Evolutionary conservation across 495 filamentous ascomycete species (phyloP).

Genomic region (Aspergillus ostianus): DNA sequence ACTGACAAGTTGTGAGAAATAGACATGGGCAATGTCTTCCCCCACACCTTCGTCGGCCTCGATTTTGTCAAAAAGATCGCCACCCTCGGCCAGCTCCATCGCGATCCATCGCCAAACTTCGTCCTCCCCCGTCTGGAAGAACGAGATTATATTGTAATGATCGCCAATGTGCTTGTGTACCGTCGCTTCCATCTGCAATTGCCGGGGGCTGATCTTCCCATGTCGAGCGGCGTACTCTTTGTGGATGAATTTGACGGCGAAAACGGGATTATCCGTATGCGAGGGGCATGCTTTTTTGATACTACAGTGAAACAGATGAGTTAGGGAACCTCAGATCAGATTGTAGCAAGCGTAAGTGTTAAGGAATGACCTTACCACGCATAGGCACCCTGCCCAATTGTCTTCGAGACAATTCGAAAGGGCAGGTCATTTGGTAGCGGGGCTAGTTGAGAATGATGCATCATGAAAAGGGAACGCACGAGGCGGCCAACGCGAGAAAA

Average conservation of each 20-base stretch:
- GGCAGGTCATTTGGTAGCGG: constrained; percentile 83
- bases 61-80: constrained; percentile 99
- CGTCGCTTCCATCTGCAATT: constrained; percentile 83
- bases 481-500: neutral
- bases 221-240: constrained; percentile 87
- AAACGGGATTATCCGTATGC: constrained; percentile 66
- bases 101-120: constrained; percentile 93
- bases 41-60: constrained; percentile 91
- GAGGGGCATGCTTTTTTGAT: constrained; percentile 90
- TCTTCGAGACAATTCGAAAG: constrained; percentile 92
- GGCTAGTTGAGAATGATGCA: constrained; percentile 80
- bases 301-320: constrained; percentile 40
- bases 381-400: constrained; percentile 94
- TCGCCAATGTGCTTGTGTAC: constrained; percentile 83
- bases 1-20: constrained; percentile 87
- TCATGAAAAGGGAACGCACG: constrained; percentile 23
- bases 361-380: constrained; percentile 68
- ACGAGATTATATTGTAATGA: constrained; percentile 91
- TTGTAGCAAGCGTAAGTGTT: neutral
- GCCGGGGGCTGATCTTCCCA: constrained; percentile 84
- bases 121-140: constrained; percentile 85
- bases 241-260: constrained; percentile 98
- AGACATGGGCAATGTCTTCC: constrained; percentile 92
- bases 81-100: constrained; percentile 95
- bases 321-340: constrained; percentile 16